These are phyloP conservation scores for Leptographium wingfieldii DNA, from an alignment of 2,329 filamentous ascomycete genomes.

Conservation along the genomic window DNA sequence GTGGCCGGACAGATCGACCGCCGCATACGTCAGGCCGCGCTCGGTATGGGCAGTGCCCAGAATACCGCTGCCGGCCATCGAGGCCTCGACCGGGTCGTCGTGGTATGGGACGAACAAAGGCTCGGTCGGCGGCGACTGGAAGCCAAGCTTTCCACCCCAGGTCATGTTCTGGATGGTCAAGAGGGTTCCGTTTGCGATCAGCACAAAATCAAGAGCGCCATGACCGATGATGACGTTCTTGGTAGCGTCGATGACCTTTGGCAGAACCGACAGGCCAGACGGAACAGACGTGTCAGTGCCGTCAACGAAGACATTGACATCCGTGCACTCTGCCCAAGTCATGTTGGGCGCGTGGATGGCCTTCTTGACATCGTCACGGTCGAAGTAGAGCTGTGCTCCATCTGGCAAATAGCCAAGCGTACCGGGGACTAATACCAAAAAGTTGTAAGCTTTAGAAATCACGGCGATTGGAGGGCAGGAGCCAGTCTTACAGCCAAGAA, in stretches of 20 bases:
- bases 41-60: constrained; percentile 60
- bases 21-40: constrained; percentile 60
- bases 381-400: constrained; percentile 54
- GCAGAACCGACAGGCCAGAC: constrained; percentile 46
- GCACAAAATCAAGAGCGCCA: constrained; percentile 55
- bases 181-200: constrained; percentile 56
- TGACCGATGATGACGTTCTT: constrained; percentile 64
- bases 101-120: constrained; percentile 61
- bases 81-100: constrained; percentile 23
- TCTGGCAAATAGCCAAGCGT: constrained; percentile 48
- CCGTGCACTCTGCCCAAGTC: constrained; percentile 45
- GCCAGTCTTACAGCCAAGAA: constrained; percentile 36
- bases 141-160: constrained; percentile 59
- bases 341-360: constrained; percentile 18
- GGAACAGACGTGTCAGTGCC: constrained; percentile 38
- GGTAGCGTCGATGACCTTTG: constrained; percentile 59
- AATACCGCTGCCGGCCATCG: constrained; percentile 38
- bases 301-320: constrained; percentile 23
- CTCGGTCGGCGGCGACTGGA: constrained; percentile 45
- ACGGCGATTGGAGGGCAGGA: not conserved
- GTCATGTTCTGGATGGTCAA: constrained; percentile 72
- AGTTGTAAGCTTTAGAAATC: not conserved
- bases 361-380: constrained; percentile 40
- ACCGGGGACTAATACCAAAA: constrained; percentile 35
- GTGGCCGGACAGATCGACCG: constrained; percentile 52